Percentiles rank a stretch among this genome's conserved stretches.
Evolutionary conservation across 169 alveolate genomes (phyloP).

Genomic region (Cryptosporidium parvum): DNA sequence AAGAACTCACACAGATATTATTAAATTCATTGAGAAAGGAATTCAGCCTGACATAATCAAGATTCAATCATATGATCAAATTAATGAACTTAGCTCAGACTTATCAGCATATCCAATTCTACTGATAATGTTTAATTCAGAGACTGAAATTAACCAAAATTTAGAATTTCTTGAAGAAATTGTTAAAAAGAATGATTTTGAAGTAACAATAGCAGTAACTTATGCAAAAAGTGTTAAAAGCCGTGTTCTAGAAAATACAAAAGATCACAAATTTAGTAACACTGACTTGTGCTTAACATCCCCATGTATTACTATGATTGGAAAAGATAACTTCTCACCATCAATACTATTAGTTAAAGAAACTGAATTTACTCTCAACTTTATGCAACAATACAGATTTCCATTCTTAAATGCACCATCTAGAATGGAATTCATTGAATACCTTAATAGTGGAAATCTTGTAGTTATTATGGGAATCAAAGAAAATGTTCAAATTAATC

Average conservation of each 20-base stretch:
- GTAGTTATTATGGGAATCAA: slow-evolving; percentile 45
- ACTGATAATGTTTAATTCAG: neutral
- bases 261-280: slow-evolving; percentile 20
- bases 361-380: slow-evolving; percentile 12
- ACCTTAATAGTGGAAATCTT: slow-evolving; percentile 61
- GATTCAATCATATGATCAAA: neutral
- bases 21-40: slow-evolving; percentile 48
- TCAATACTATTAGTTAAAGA: neutral
- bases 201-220: slow-evolving; percentile 17
- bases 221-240: neutral
- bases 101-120: slow-evolving; percentile 21
- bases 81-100: slow-evolving; percentile 20
- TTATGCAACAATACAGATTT: slow-evolving; percentile 54
- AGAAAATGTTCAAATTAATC: neutral
- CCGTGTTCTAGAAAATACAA: neutral
- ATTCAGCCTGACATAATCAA: slow-evolving; percentile 33
- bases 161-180: slow-evolving; percentile 2
- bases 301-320: slow-evolving; percentile 50
- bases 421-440: slow-evolving; percentile 46
- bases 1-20: slow-evolving; percentile 36
- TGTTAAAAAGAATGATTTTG: slow-evolving; percentile 23
- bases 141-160: slow-evolving; percentile 8
- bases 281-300: slow-evolving; percentile 3
- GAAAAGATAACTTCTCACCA: slow-evolving; percentile 46
- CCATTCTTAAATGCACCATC: slow-evolving; percentile 39